Evolutionary conservation across 805 yeast species (phyloP), one percentile per base, ranked within the genome.

Genomic region (Ogataea philodendri): DNA sequence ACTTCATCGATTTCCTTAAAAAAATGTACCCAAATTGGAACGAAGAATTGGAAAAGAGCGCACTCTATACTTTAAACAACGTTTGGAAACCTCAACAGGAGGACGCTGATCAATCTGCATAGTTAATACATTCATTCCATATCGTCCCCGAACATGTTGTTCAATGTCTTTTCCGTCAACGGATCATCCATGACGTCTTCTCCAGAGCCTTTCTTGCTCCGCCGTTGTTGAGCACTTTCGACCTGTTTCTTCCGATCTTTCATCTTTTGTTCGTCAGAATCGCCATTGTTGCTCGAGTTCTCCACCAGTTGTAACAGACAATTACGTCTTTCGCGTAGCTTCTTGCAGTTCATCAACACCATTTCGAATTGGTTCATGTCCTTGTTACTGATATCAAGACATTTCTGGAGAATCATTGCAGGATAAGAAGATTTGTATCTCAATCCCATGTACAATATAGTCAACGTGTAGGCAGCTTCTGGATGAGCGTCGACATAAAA

Each of bases 381-480:
- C 33, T 73, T 76, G 8, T 78, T 60, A 1, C 73, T 64, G 18
- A 77, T 75, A 42, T 69, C 69, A 22, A 86, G 59, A 32, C 65
- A 64, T 39, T 66, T 66, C 30, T 76, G 68, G 40, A 84, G 63
- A 10, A 77, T 66, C 36, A 78, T 67, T 5, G 83, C 78, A 5
- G 90, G 88, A 54, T 76, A 75, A 41, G 78, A 74, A 41, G 82
- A 78, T 55, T 81, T 80, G 23, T 78, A 68, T 35, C 90, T 69
- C 49, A 86, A 67, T 7, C 83, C 77, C 51, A 86, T 74, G 57
- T 87, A 89, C 30, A 90, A 64, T 3, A 83, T 76, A 0, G 96
- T 83, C 40, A 90, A 71, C 1, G 94, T 84, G 39, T 84, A 81
- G n/a, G 94, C 89, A 1, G 94, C 95, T 57, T 90, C 98, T 11